Evolutionary conservation across 2,329 filamentous ascomycete species (phyloP).

Genomic region (Sarocladium brachiariae): DNA sequence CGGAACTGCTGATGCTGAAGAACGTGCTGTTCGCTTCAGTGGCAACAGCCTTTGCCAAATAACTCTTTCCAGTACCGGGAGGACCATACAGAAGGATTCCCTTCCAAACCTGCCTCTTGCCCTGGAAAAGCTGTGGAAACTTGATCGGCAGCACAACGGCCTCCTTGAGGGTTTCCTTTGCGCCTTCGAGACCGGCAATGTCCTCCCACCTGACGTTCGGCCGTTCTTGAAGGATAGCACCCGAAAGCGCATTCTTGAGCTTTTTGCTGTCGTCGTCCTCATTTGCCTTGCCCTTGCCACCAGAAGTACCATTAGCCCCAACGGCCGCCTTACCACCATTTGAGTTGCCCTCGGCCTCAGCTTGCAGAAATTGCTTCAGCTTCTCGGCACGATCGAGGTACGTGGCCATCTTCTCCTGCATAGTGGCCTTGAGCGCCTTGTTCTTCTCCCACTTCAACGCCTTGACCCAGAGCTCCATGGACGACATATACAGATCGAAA

Average conservation of each 20-base stretch:
- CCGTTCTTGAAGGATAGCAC: constrained; percentile 89
- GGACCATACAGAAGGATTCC: constrained; percentile 94
- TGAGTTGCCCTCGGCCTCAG: constrained; percentile 66
- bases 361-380: constrained; percentile 83
- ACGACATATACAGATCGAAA: constrained; percentile 91
- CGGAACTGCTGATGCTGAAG: constrained; percentile 96
- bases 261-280: constrained; percentile 94
- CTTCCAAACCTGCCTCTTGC: constrained; percentile 97
- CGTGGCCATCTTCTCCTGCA: constrained; percentile 86
- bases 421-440: constrained; percentile 93
- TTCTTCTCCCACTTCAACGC: constrained; percentile 99
- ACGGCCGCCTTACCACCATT: constrained; percentile 56
- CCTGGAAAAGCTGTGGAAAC: constrained; percentile 92
- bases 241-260: constrained; percentile 79
- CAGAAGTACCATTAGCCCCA: constrained; percentile 64
- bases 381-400: constrained; percentile 99
- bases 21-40: constrained; percentile 99
- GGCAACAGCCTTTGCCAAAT: constrained; percentile 92
- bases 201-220: constrained; percentile 98
- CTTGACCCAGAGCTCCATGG: constrained; percentile 97
- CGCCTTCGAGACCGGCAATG: constrained; percentile 86
- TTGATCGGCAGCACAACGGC: constrained; percentile 97
- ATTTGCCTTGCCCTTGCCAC: constrained; percentile 55
- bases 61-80: constrained; percentile 95
- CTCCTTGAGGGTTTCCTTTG: constrained; percentile 96